These are phyloP conservation scores for Phytophthora hibernalis DNA, from an alignment of 352 stramenopile genomes.

Conservation along the genomic window DNA sequence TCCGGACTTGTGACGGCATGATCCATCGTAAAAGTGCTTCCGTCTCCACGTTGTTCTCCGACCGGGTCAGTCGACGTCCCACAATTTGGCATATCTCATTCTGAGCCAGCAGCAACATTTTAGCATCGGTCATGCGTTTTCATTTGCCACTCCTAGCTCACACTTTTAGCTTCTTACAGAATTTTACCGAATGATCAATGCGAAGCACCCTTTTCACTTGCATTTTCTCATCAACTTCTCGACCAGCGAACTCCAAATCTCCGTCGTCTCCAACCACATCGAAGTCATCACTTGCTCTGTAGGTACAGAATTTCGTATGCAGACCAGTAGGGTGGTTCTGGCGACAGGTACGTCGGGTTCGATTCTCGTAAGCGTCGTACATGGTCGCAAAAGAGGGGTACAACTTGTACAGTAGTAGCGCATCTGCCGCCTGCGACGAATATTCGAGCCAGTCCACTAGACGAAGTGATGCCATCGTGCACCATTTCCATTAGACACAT, in stretches of 20 bases:
- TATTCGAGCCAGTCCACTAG: not conserved
- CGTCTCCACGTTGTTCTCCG: not conserved
- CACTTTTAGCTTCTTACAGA: constrained; percentile 11
- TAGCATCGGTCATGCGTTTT: constrained; percentile 2
- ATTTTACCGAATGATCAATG: constrained; percentile 19
- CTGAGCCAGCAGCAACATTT: constrained; percentile 12
- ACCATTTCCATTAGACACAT: not conserved
- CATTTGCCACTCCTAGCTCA: not conserved
- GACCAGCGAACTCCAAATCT: not conserved
- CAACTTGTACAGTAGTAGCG: not conserved
- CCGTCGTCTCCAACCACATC: not conserved
- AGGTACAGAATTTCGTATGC: not conserved
- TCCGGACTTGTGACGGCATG: not conserved
- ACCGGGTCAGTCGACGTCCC: not conserved
- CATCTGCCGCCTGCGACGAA: not conserved
- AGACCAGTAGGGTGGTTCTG: not conserved
- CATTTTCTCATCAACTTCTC: not conserved
- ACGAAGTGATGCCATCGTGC: not conserved
- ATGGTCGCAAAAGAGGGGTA: not conserved
- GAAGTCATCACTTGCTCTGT: not conserved
- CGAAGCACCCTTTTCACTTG: constrained; percentile 6
- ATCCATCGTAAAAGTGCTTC: not conserved
- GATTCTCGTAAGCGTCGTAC: not conserved
- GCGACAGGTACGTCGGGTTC: not conserved
- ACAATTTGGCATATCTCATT: constrained; percentile 14